Evolutionary conservation across 2,329 filamentous ascomycete species (phyloP).

Genomic region (Monilinia fructicola): DNA sequence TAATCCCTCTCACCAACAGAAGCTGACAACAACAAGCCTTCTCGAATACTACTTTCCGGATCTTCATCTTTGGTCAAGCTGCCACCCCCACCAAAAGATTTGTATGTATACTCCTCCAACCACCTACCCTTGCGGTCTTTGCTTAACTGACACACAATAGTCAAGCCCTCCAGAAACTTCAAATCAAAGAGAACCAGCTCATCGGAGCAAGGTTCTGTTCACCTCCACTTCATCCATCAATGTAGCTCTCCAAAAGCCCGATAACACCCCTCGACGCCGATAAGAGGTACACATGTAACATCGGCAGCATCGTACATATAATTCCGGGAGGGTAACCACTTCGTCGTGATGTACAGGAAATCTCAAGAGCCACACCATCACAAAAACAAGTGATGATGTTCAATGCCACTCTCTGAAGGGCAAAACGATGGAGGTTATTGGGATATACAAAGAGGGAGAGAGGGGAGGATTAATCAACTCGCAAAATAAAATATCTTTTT

Average conservation of each 20-base stretch:
- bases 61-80: not conserved
- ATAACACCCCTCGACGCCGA: not conserved
- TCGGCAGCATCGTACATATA: too few species aligned
- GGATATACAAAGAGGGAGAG: not conserved
- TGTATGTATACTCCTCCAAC: not conserved
- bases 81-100: too few species aligned
- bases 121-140: not conserved
- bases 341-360: constrained; percentile 88
- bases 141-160: not conserved
- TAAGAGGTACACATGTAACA: not conserved
- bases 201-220: not conserved
- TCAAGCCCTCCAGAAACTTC: not conserved
- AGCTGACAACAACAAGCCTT: not conserved
- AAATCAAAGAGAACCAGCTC: not conserved
- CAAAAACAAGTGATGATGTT: constrained; percentile 99
- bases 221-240: not conserved
- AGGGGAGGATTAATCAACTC: not conserved
- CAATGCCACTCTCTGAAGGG: constrained; percentile 75
- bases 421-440: not conserved
- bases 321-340: too few species aligned
- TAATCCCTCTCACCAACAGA: not conserved
- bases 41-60: not conserved
- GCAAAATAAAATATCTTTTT: too few species aligned
- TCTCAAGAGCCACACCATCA: constrained; percentile 93
- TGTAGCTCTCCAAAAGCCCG: not conserved